phyloP scores from a whole-genome alignment of 2,329 filamentous ascomycete genomes.

The Chaetomium olivaceum region DNA sequence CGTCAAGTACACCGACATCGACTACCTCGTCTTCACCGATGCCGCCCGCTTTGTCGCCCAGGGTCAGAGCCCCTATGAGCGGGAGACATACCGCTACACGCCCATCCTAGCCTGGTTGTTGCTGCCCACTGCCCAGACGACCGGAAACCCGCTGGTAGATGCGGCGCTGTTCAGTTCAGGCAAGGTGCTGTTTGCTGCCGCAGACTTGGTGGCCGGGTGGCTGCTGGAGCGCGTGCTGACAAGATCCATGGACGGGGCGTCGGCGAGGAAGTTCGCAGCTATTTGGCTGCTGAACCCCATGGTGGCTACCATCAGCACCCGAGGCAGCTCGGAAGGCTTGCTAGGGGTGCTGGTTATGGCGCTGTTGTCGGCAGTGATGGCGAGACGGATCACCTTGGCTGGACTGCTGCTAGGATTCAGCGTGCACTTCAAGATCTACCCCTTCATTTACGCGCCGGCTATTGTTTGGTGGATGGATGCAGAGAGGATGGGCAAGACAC shows the following conservation, averaged over 20 bases:
- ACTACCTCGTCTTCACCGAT: conserved; percentile 98
- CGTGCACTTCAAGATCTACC: conserved; percentile 99
- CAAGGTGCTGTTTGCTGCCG: conserved; percentile 80
- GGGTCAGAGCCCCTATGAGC: conserved; percentile 75
- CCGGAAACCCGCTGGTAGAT: conserved; percentile 36
- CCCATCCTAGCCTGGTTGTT: conserved; percentile 91
- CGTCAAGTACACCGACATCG: conserved; percentile 97
- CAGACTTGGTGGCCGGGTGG: conserved; percentile 84
- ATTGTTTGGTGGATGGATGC: conserved; percentile 79
- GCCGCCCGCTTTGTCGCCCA: conserved; percentile 74
- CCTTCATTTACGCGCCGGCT: conserved; percentile 87
- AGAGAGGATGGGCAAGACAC: conserved; percentile 42
- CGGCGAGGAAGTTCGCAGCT: conserved; percentile 73
- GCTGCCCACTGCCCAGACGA: conserved; percentile 67
- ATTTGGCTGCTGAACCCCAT: conserved; percentile 97
- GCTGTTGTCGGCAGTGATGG: conserved; percentile 78
- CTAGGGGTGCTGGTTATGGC: conserved; percentile 81
- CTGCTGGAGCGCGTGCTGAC: conserved; percentile 57
- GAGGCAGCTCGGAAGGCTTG: conserved; percentile 90
- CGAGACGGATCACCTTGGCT: conserved; percentile 62
- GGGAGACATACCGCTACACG: conserved; percentile 96
- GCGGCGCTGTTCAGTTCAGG: conserved; percentile 74
- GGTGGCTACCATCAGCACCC: conserved; percentile 94
- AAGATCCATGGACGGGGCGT: conserved; percentile 48
- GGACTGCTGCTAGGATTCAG: conserved; percentile 76